Base-by-base conservation (phyloP, 345 rosid species). In the Syzygium aqueum region DNA sequence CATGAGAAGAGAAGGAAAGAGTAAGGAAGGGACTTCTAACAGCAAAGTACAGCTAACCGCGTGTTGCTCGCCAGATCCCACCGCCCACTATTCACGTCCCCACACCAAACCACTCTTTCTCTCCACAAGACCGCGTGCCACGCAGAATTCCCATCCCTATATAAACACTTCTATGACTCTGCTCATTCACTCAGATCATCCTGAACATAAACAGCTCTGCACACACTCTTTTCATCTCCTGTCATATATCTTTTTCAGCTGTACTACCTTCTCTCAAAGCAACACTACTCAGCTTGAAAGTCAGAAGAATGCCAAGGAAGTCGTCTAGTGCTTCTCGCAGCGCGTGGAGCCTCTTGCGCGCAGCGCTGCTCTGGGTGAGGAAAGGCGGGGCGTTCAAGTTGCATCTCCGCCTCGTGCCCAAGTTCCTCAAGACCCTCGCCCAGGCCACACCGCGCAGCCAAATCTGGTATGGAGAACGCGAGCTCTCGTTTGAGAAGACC, bases 401-500 rank as follows among this genome's bases (percentile, higher is more conserved):
- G 22, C 93, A 94, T 14, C 43, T 94, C 80, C 14, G 80, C 28
- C 87, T 94, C 40, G 91, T 73, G 80, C 80, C 92, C 40, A 95
- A 93, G 92, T 95, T 93, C 88, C 88, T 97, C 84, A 95, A 92
- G 87, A 89, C 90, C 77, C 84, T 95, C 8, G 87, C 87, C 14
- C 93, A 87, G 17, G 53, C 88, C 82, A 59, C 87, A 27, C 56
- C 52, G 2, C 84, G 89, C 17, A 88, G 86, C 85, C 94, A 86
- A 10, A 37, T 88, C 49, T 87, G 87, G 87, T 93, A 91, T 43
- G 89, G 93, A 37, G 98, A 96, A 87, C 95, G 94, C 2, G 90
- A 97, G 94, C 95, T 97, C 77, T 95, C 99, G 12, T 97, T 97
- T 77, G 97, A 96, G 23, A 91, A 93, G 86, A 96, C 99, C 1